Evolutionary conservation across 2,329 filamentous ascomycete genomes (phyloP).

Genomic region (Graphiopsis chlorocephala): DNA sequence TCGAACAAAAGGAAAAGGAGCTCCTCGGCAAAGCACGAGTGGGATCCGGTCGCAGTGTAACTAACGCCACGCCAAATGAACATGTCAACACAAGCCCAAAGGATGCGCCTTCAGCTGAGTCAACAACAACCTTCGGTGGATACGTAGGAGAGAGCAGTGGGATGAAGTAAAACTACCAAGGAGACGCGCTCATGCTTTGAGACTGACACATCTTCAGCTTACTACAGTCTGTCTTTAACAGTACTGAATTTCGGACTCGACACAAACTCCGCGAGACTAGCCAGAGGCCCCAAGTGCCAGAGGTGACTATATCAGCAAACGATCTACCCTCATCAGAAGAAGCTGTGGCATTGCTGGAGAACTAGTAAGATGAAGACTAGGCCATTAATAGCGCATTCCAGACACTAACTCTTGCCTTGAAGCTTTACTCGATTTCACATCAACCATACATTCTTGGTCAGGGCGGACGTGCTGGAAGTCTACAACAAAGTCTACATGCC

Average conservation of each 20-base stretch:
- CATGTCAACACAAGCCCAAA: background rate
- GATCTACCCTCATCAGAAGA: background rate
- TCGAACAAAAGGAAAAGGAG: conserved; percentile 16
- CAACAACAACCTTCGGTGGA: conserved; percentile 12
- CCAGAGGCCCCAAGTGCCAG: conserved; percentile 9
- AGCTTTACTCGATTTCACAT: conserved; percentile 20
- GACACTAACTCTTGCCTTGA: background rate
- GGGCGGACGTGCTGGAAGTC: conserved; percentile 13
- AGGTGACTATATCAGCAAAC: conserved; percentile 7
- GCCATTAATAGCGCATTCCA: background rate
- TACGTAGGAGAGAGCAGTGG: conserved; percentile 15
- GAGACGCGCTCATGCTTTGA: background rate
- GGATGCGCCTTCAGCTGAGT: conserved; percentile 1
- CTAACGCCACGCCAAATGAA: background rate
- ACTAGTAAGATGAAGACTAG: conserved; percentile 11
- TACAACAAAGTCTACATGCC: conserved; percentile 13
- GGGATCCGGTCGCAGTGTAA: background rate
- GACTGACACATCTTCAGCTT: conserved; percentile 10
- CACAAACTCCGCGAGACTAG: background rate
- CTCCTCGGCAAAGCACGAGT: background rate
- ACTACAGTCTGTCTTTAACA: conserved; percentile 16
- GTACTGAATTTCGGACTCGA: conserved; percentile 8
- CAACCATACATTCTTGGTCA: conserved; percentile 16
- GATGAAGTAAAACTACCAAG: background rate
- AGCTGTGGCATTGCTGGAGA: conserved; percentile 14